phyloP scores from a whole-genome alignment of 2,329 filamentous ascomycete species.

The Pestalotiopsis sp. region DNA sequence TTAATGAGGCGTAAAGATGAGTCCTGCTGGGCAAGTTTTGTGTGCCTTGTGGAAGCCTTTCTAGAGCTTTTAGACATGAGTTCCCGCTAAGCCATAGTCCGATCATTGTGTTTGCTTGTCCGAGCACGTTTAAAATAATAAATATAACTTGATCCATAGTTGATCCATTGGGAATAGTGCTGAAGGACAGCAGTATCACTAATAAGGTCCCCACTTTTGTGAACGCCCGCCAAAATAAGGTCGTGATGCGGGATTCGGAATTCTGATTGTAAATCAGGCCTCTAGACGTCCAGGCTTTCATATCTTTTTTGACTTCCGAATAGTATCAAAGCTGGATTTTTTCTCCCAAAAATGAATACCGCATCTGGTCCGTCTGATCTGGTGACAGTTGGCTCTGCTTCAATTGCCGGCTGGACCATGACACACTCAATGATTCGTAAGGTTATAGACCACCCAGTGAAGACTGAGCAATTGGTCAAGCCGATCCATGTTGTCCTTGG shows the following conservation, averaged over 20 bases:
- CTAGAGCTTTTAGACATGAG: background rate
- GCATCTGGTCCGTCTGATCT: background rate
- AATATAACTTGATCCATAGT: conserved; percentile 5
- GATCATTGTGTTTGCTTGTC: background rate
- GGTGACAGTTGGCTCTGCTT: background rate
- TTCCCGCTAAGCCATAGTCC: background rate
- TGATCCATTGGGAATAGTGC: background rate
- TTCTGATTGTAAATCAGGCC: too few relatives aligned
- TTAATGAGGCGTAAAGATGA: background rate
- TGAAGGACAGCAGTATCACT: background rate
- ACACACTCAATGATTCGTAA: background rate
- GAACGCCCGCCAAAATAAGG: background rate
- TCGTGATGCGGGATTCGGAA: background rate
- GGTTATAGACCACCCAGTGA: background rate
- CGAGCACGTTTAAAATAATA: background rate
- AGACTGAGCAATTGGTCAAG: background rate
- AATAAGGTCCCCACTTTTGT: background rate
- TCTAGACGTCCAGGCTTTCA: too few relatives aligned
- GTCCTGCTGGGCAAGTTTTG: background rate
- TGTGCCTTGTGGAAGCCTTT: background rate
- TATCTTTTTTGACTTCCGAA: too few relatives aligned
- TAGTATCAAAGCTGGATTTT: too few relatives aligned
- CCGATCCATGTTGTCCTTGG: background rate
- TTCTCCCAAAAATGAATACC: too few relatives aligned
- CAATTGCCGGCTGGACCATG: background rate